Base-by-base conservation (phyloP, 192 early-diverging fungal species). In the Linnemannia hyalina region DNA sequence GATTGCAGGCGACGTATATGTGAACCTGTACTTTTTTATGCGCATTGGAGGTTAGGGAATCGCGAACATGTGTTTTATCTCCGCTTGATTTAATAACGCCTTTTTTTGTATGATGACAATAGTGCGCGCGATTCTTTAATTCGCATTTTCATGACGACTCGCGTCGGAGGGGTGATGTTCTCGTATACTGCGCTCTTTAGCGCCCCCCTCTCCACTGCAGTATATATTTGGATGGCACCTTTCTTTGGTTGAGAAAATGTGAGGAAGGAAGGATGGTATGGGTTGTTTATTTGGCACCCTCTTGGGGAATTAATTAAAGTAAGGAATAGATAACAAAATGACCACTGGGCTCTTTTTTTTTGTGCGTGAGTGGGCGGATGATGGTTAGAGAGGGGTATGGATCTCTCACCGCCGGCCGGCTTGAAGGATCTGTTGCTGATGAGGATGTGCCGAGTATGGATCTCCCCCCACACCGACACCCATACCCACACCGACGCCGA, bases 91-190 rank as follows among this genome's bases (percentile, higher is more conserved):
- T 32, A 29, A 65, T 35, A 65, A 65, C 60, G 26, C 10, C 35
- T 69, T 73, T 68, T 32, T 32, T 69, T 32, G 5, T 36, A 29
- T 9, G 0, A 0, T 15, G 13, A 23, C n/a, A 40, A 40, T 69
- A 97, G 92, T 93, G 94, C 69, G 83, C 91, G 36, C 89, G 97
- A 63, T 98, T 99, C 82, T 99, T 99, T 82, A 99, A 99, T 82
- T 93, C 93, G 16, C 97, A 98, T 82, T 96, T 96, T 71, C 93
- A 93, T 85, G 95, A 95, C 57, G 98, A 99, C 84, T 80, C 88
- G 0, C 89, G 96, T 76, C 90, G 97, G 57, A 75, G 78, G 70
- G 97, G 97, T 55, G 97, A 98, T 88, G 94, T 98, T 26, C 83
- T 99, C 26, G 93, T 98, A 1, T 94, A 93, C 78, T 95, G 93